A percentile compares a stretch with the other conserved stretches of the same genome.
Evolutionary conservation across 2,329 filamentous ascomycete species (phyloP).

Genomic region (Stylonectria norvegica): DNA sequence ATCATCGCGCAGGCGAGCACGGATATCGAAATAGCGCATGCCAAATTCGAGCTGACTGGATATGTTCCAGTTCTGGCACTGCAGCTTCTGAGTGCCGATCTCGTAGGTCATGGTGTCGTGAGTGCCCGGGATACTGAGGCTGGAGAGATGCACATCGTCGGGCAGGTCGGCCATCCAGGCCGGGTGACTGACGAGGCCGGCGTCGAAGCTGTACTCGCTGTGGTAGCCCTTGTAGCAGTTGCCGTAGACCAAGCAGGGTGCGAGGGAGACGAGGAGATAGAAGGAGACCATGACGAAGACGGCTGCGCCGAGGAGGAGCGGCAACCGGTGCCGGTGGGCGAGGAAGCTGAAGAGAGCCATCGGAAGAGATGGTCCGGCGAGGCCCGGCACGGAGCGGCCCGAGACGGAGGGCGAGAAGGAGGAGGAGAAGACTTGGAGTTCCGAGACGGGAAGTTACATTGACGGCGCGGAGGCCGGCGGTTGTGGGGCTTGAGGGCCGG

Average conservation of each 20-base stretch:
- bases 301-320: constrained; percentile 14
- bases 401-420: constrained; percentile 22
- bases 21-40: constrained; percentile 49
- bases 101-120: constrained; percentile 52
- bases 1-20: constrained; percentile 41
- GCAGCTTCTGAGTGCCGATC: constrained; percentile 33
- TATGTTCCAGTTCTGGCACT: constrained; percentile 49
- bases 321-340: constrained; percentile 17
- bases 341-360: constrained; percentile 14
- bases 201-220: constrained; percentile 42
- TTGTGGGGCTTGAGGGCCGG: constrained; percentile 11
- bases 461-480: constrained; percentile 16
- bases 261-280: constrained; percentile 25
- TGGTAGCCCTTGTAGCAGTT: constrained; percentile 30
- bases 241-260: constrained; percentile 27
- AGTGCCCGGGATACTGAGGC: constrained; percentile 49
- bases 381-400: constrained; percentile 12
- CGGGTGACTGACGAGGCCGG: constrained; percentile 30
- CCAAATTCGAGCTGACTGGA: constrained; percentile 43
- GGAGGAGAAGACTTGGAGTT: constrained; percentile 4
- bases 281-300: constrained; percentile 25
- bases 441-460: constrained; percentile 1
- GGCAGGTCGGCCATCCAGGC: constrained; percentile 45
- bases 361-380: too few species aligned
- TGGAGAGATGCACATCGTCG: constrained; percentile 39